Base-by-base conservation (phyloP, 768 basidiomycete genomes). In the Cystofilobasidium capitatum region DNA sequence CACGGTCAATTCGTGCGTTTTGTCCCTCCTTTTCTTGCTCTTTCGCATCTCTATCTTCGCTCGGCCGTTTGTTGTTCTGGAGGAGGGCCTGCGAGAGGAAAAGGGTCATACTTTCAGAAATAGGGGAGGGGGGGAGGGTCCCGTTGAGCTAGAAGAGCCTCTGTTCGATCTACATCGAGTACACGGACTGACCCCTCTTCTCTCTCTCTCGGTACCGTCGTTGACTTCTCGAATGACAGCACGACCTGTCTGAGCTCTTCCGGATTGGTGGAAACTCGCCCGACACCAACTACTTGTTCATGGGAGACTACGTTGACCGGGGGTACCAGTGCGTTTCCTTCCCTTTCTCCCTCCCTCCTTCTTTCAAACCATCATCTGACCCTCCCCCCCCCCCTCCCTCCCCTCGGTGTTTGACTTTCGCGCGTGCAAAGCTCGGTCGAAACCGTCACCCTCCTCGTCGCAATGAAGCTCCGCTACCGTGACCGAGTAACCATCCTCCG, bases 201-300 rank as follows among this genome's bases (percentile, higher is more conserved):
- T 44, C 36, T 42, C n/a, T n/a, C n/a, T n/a, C n/a, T n/a, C n/a
- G 17, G 29, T 40, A 9, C 58, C 16, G 8, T 8, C 58, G 9
- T 8, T 45, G 22, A 17, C 16, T 22, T 9, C 14, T 40, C 14
- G 33, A 1, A 37, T 1, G 2, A 5, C 81, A 99, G 94, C 96
- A 99, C 80, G 96, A 99, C 81, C 88, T 99, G 64, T 94, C 92
- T 66, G 96, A 99, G 78, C 87, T 98, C 47, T 97, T 99, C 80
- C 87, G 93, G 64, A 97, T 98, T 76, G 96, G 96, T 62, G 96
- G 96, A 59, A 94, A 96, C 80, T 94, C 91, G 17, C 96, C 96
- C 51, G 92, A 96, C 79, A 99, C 96, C 71, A 99, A 97, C 80
- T 99, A 99, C 79, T 88, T 99, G 74, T 99, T 98, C 82, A 99